Percentiles rank a stretch among this genome's conserved stretches.
phyloP scores from a whole-genome alignment of 2,329 filamentous ascomycete species.

The Rasamsonia emersonii region DNA sequence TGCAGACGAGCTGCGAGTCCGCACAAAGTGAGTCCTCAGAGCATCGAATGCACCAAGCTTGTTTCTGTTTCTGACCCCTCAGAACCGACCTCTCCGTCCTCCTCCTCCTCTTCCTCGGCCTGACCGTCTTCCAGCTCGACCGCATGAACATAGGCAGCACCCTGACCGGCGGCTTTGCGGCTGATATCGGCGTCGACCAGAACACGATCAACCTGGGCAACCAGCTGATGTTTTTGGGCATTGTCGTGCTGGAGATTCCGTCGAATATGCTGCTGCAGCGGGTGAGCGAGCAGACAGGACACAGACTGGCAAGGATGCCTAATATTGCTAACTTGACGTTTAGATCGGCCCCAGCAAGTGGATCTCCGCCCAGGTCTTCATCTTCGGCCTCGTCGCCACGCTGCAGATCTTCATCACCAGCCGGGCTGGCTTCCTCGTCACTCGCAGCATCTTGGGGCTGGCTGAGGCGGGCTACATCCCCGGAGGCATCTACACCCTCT shows the following conservation, averaged over 20 bases:
- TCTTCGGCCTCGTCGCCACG: slow-evolving; percentile 41
- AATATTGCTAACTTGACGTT: background rate
- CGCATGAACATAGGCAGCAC: slow-evolving; percentile 47
- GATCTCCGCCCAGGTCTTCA: slow-evolving; percentile 42
- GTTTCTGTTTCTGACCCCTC: too few species aligned
- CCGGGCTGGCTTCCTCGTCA: slow-evolving; percentile 37
- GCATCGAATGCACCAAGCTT: too few species aligned
- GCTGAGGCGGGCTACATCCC: slow-evolving; percentile 47
- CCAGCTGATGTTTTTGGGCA: slow-evolving; percentile 45
- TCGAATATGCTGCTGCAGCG: slow-evolving; percentile 36
- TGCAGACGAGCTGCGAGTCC: too few species aligned
- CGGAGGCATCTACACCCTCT: slow-evolving; percentile 43
- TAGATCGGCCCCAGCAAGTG: slow-evolving; percentile 41
- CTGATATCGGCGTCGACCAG: slow-evolving; percentile 36
- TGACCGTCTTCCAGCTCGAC: slow-evolving; percentile 46
- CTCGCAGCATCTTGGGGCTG: slow-evolving; percentile 39
- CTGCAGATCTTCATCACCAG: slow-evolving; percentile 38
- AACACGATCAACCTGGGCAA: slow-evolving; percentile 46
- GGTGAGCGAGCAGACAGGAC: too few species aligned
- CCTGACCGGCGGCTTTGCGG: slow-evolving; percentile 41
- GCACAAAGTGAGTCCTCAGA: too few species aligned
- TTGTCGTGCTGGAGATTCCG: slow-evolving; percentile 44
- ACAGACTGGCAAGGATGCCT: slow-evolving; percentile 24
- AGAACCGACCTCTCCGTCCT: slow-evolving; percentile 43
- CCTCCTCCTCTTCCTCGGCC: slow-evolving; percentile 41